Evolutionary conservation across 169 alveolate genomes (phyloP).

Genomic region (Blepharisma undulans): DNA sequence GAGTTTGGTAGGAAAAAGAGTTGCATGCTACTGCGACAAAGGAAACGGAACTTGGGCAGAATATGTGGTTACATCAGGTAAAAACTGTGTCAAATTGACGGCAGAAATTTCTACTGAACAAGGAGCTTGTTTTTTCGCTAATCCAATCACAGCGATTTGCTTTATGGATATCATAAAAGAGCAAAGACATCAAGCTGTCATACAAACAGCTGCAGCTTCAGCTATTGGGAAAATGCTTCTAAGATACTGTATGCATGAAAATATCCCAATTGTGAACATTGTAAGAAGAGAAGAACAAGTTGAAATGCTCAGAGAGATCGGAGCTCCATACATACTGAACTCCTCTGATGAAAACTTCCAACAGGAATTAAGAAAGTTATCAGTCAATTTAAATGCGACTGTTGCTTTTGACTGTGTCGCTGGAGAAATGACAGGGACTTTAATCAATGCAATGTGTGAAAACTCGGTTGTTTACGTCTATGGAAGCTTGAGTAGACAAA

Average conservation of each 20-base stretch:
- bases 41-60: slow-evolving; percentile 35
- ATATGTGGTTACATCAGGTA: slow-evolving; percentile 13
- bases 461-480: slow-evolving; percentile 45
- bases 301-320: slow-evolving; percentile 48
- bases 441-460: slow-evolving; percentile 46
- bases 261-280: slow-evolving; percentile 61
- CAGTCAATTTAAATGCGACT: slow-evolving; percentile 58
- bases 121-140: slow-evolving; percentile 69
- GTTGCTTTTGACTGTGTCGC: slow-evolving; percentile 69
- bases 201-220: slow-evolving; percentile 74
- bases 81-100: slow-evolving; percentile 40
- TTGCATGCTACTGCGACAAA: slow-evolving; percentile 39
- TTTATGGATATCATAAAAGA: slow-evolving; percentile 54
- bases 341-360: slow-evolving; percentile 52
- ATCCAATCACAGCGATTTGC: slow-evolving; percentile 77
- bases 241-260: slow-evolving; percentile 44
- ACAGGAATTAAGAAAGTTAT: slow-evolving; percentile 49
- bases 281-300: slow-evolving; percentile 73
- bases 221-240: slow-evolving; percentile 74
- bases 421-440: slow-evolving; percentile 59
- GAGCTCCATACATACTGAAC: slow-evolving; percentile 64
- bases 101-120: slow-evolving; percentile 50
- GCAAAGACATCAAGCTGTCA: slow-evolving; percentile 53
- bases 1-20: slow-evolving; percentile 45
- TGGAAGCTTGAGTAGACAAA: slow-evolving; percentile 36